phyloP scores from a whole-genome alignment of 768 basidiomycete species.

The Coprinopsis cinerea region DNA sequence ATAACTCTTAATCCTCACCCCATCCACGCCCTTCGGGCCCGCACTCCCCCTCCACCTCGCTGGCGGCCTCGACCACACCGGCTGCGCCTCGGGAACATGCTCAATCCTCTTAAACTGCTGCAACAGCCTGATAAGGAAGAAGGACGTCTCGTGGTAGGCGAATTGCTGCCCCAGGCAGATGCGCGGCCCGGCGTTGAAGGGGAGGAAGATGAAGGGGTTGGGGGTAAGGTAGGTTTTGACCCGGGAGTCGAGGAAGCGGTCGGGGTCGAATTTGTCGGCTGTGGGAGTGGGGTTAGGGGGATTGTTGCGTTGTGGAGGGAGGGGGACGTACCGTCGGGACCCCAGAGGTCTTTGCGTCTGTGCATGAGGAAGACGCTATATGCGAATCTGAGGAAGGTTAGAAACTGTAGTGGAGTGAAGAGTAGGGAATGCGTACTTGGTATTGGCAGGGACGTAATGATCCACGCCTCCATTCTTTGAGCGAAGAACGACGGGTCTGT shows the following conservation, averaged over 20 bases:
- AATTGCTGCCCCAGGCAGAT: slow-evolving; percentile 49
- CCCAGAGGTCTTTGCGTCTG: slow-evolving; percentile 58
- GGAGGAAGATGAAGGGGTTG: slow-evolving; percentile 53
- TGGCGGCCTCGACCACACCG: slow-evolving; percentile 26
- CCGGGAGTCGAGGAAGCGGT: slow-evolving; percentile 59
- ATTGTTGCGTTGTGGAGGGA: neutral
- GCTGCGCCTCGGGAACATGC: slow-evolving; percentile 34
- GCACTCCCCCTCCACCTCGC: slow-evolving; percentile 26
- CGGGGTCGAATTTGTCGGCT: slow-evolving; percentile 59
- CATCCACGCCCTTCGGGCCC: slow-evolving; percentile 40
- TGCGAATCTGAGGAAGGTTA: slow-evolving; percentile 9
- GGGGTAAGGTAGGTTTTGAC: slow-evolving; percentile 47
- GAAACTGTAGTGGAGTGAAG: neutral
- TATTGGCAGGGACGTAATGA: slow-evolving; percentile 20
- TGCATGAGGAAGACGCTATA: slow-evolving; percentile 57
- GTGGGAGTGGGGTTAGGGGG: neutral
- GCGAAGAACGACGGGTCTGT: slow-evolving; percentile 16
- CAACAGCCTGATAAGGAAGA: slow-evolving; percentile 41
- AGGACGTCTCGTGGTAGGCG: slow-evolving; percentile 42
- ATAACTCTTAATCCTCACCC: slow-evolving; percentile 38
- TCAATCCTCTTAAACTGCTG: slow-evolving; percentile 40
- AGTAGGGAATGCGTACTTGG: slow-evolving; percentile 6
- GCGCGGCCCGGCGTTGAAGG: slow-evolving; percentile 46
- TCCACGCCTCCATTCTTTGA: slow-evolving; percentile 14
- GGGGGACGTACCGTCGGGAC: slow-evolving; percentile 46